Evolutionary conservation across 2,329 filamentous ascomycete genomes (phyloP).

Genomic region (Penicillium sp.): DNA sequence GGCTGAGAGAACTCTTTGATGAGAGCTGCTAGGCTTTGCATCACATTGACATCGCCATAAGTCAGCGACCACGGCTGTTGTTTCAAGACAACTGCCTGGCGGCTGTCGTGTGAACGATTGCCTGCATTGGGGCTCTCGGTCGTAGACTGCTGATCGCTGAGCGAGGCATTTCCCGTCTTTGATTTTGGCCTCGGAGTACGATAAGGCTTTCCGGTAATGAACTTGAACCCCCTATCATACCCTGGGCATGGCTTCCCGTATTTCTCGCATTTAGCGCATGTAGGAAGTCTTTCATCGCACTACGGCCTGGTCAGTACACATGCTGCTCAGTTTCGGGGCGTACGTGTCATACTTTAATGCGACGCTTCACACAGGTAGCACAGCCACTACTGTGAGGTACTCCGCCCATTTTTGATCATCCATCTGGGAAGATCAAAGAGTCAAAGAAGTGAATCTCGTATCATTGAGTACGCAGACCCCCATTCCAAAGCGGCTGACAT

Average conservation of each 20-base stretch:
- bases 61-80: slow-evolving; percentile 4
- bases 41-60: slow-evolving; percentile 26
- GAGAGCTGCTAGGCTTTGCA: slow-evolving; percentile 28
- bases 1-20: slow-evolving; percentile 31
- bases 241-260: slow-evolving; percentile 41
- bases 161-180: neutral
- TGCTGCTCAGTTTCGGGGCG: neutral
- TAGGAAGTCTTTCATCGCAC: slow-evolving; percentile 41
- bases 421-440: neutral
- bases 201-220: slow-evolving; percentile 38
- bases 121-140: slow-evolving; percentile 1
- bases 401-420: slow-evolving; percentile 28
- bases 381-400: slow-evolving; percentile 34
- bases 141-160: neutral
- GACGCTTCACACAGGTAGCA: slow-evolving; percentile 33
- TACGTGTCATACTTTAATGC: slow-evolving; percentile 30
- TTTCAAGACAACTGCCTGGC: slow-evolving; percentile 7
- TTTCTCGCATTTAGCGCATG: slow-evolving; percentile 39
- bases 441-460: neutral
- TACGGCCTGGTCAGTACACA: slow-evolving; percentile 18
- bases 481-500: slow-evolving; percentile 9
- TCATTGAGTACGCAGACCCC: neutral
- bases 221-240: slow-evolving; percentile 40
- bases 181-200: slow-evolving; percentile 22
- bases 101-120: neutral